These are phyloP conservation scores for Auricularia heimuer DNA, from an alignment of 768 basidiomycete genomes.

Conservation along the genomic window DNA sequence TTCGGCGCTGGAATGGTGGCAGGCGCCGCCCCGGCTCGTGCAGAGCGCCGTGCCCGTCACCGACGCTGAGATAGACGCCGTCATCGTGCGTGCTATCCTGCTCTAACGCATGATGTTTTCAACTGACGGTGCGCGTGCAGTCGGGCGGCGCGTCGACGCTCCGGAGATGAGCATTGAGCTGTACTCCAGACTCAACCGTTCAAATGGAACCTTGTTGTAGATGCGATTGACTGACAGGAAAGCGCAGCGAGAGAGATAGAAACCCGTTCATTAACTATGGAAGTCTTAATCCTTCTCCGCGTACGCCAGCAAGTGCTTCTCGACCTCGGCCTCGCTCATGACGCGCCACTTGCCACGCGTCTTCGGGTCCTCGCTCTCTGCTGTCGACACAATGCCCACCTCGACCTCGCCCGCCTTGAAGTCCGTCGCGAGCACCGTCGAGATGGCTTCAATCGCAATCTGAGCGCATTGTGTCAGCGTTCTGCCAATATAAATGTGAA, in stretches of 20 bases:
- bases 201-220: background rate
- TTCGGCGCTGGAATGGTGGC: conserved; percentile 44
- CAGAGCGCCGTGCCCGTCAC: conserved; percentile 39
- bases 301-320: conserved; percentile 71
- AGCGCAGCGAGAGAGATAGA: background rate
- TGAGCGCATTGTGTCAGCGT: conserved; percentile 18
- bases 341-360: conserved; percentile 70
- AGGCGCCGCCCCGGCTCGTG: conserved; percentile 47
- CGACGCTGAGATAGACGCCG: conserved; percentile 53
- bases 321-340: conserved; percentile 68
- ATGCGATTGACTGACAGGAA: background rate
- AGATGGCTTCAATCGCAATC: conserved; percentile 93
- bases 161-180: conserved; percentile 11
- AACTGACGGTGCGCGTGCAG: conserved; percentile 5
- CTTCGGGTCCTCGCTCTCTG: conserved; percentile 63
- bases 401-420: conserved; percentile 95
- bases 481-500: background rate
- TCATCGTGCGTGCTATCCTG: conserved; percentile 39
- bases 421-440: conserved; percentile 88
- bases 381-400: conserved; percentile 81
- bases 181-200: background rate
- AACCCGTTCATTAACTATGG: background rate
- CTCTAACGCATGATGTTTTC: conserved; percentile 4
- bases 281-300: conserved; percentile 71
- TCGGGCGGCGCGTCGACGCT: conserved; percentile 65